A percentile compares a stretch with the other conserved stretches of the same genome.
Conservation (phyloP, 768 basidiomycete species). For the Daedalea quercina region DNA sequence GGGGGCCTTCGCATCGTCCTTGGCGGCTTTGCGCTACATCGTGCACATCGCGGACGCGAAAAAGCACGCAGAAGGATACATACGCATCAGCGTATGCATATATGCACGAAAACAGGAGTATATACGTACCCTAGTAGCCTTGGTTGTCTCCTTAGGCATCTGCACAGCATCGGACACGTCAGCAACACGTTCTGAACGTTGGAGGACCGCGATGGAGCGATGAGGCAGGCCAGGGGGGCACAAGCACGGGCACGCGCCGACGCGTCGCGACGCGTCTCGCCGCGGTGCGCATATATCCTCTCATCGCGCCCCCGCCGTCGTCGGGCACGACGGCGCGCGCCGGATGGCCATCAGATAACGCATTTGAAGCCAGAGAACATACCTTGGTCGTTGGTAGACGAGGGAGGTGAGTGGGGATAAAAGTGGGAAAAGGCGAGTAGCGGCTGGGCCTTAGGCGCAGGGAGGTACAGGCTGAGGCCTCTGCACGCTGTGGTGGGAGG, state of each 20-base stretch:
- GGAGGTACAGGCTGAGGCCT: conserved; percentile 16
- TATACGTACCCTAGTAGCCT: conserved; percentile 57
- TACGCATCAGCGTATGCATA: neutral
- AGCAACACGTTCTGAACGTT: conserved; percentile 36
- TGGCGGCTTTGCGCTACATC: conserved; percentile 65
- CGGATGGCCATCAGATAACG: conserved; percentile 14
- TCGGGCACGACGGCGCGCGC: conserved; percentile 10
- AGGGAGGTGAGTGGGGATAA: conserved; percentile 1
- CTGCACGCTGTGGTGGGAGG: conserved; percentile 17
- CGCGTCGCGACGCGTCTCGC: conserved; percentile 18
- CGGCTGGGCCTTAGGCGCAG: conserved; percentile 10
- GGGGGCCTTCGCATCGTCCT: conserved; percentile 58
- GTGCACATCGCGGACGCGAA: neutral
- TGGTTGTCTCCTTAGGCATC: conserved; percentile 78
- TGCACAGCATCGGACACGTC: conserved; percentile 28
- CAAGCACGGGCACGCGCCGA: conserved; percentile 15
- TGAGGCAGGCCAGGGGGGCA: conserved; percentile 3
- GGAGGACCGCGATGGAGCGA: conserved; percentile 16
- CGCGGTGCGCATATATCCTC: conserved; percentile 3
- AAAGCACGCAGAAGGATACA: conserved; percentile 9
- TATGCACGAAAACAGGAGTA: conserved; percentile 7
- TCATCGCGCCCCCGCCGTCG: conserved; percentile 5
- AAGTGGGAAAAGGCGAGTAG: conserved; percentile 3
- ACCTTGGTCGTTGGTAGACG: conserved; percentile 9
- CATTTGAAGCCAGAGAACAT: conserved; percentile 1